These are phyloP conservation scores for Coleophoma crateriformis DNA, from an alignment of 2,329 filamentous ascomycete species.

Conservation along the genomic window DNA sequence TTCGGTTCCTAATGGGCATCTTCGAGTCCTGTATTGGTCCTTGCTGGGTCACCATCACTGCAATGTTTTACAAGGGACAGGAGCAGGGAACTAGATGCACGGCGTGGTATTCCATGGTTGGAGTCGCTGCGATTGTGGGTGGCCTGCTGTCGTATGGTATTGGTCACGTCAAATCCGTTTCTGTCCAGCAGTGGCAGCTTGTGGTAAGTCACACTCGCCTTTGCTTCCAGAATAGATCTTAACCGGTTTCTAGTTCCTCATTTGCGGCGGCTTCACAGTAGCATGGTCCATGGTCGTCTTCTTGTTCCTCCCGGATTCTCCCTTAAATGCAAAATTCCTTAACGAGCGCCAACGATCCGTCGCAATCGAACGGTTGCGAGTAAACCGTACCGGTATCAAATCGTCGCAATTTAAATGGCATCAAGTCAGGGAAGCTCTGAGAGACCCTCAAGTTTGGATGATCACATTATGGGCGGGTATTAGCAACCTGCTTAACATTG, in stretches of 20 bases:
- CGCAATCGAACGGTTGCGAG: slow-evolving; percentile 1
- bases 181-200: slow-evolving; percentile 30
- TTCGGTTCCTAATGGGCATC: slow-evolving; percentile 60
- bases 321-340: slow-evolving; percentile 35
- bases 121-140: neutral
- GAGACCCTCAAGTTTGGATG: slow-evolving; percentile 26
- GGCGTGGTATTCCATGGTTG: neutral
- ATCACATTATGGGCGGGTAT: neutral
- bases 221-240: slow-evolving; percentile 32
- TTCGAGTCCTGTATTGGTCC: slow-evolving; percentile 64
- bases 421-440: slow-evolving; percentile 29
- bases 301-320: slow-evolving; percentile 41
- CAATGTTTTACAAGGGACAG: slow-evolving; percentile 54
- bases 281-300: slow-evolving; percentile 30
- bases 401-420: slow-evolving; percentile 28
- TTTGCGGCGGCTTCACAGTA: slow-evolving; percentile 13
- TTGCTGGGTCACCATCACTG: slow-evolving; percentile 56
- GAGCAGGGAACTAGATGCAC: slow-evolving; percentile 39
- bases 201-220: slow-evolving; percentile 21
- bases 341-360: slow-evolving; percentile 33
- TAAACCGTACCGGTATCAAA: slow-evolving; percentile 4
- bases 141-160: slow-evolving; percentile 1
- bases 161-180: slow-evolving; percentile 12
- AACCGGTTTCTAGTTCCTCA: slow-evolving; percentile 4
- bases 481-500: neutral